Base-by-base conservation (phyloP, 371 early-diverging fungal species). In the Encephalitozoon romaleae region DNA sequence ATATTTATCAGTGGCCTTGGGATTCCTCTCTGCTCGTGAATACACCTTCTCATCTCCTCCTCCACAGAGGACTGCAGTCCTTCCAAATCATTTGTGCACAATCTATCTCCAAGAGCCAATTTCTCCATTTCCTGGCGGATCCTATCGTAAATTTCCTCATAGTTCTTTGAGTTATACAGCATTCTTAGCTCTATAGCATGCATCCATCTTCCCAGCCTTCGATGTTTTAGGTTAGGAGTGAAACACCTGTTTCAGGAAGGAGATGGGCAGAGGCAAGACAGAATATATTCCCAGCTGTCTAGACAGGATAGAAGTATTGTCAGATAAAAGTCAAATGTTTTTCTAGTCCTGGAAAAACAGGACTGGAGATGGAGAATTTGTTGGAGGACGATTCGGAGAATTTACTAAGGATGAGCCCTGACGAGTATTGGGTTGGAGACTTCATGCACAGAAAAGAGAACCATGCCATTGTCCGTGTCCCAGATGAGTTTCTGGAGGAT, bases 401-500 rank as follows among this genome's bases (percentile, higher is more conserved):
- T 42, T 55, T 55, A 9, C 43, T 41, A 4, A 47, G 63, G 8
- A 63, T 26, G 4, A 78, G 66, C 1, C 26, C 32, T 28, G 66
- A 70, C 4, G 78, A 78, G 51, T 63, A 42, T 25, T 85, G 85
- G 85, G 70, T 76, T 25, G 70, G 68, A 32, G 52, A 72, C 9
- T 85, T 85, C 72, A 53, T 80, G 45, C 68, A 51, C 25, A 68
- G 69, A n/a, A 72, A 69, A 26, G 74, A 83, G 43, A 70, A 83
- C 43, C 49, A n/a, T 23, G 39, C 70, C 39, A 55, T 85, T 5
- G 45, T 72, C 9, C 34, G 78, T 23, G 70, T 85, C 34, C 79
- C 76, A 4, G 81, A 83, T 65, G 18, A 51, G 12, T 85, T 78
- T 76, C 38, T 82, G 5, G 55, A 74, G 32, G 95, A 95, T 85